These are phyloP conservation scores for Gossypium trilobum DNA, from an alignment of 441 rosid genomes.

Conservation along the genomic window DNA sequence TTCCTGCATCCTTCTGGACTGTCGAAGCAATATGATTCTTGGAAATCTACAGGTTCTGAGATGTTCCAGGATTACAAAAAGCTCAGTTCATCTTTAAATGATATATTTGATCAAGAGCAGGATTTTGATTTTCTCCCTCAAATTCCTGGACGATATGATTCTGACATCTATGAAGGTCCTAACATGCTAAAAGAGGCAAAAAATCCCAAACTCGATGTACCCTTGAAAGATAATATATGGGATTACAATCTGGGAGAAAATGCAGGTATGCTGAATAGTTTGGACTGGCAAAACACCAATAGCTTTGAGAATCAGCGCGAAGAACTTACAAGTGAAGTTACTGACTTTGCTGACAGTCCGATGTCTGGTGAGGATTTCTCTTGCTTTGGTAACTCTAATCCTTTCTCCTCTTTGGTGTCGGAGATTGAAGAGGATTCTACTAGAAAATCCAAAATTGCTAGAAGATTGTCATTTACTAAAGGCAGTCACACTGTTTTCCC, in stretches of 20 bases:
- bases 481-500: constrained; percentile 38
- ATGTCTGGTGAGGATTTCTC: constrained; percentile 29
- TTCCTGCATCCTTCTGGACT: constrained; percentile 31
- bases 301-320: constrained; percentile 28
- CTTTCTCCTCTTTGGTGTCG: constrained; percentile 32
- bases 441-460: constrained; percentile 39
- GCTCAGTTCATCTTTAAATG: constrained; percentile 31
- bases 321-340: constrained; percentile 50
- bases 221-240: constrained; percentile 25
- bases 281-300: constrained; percentile 25
- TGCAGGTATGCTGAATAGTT: constrained; percentile 19
- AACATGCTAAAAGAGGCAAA: constrained; percentile 19
- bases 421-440: constrained; percentile 35
- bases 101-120: constrained; percentile 30
- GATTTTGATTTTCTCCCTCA: constrained; percentile 26
- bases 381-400: constrained; percentile 25
- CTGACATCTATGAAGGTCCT: constrained; percentile 21
- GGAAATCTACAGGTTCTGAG: constrained; percentile 37
- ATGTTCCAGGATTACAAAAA: constrained; percentile 27
- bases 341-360: constrained; percentile 33
- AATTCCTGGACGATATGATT: constrained; percentile 18
- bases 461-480: constrained; percentile 46
- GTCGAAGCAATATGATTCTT: constrained; percentile 27
- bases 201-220: constrained; percentile 25
- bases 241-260: constrained; percentile 31